Conservation (phyloP, 208 protist genomes). For the Leishmania arabica region DNA sequence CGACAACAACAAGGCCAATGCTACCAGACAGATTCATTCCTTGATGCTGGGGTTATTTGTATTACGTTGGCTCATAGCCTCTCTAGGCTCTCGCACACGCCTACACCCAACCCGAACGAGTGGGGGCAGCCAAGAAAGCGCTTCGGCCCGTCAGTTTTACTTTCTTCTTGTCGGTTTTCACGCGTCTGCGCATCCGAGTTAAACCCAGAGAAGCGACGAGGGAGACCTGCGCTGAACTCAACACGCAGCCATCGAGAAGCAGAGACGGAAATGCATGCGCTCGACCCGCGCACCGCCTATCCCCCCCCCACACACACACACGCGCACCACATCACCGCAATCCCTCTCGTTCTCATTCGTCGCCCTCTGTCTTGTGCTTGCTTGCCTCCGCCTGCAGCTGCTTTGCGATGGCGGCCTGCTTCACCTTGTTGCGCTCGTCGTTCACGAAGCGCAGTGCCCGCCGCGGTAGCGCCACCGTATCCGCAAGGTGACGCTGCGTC, state of each 20-base stretch:
- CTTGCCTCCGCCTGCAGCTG: conserved; percentile 31
- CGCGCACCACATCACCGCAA: conserved; percentile 2
- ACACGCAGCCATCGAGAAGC: not conserved
- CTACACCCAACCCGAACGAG: not conserved
- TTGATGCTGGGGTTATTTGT: not conserved
- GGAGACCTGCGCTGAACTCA: not conserved
- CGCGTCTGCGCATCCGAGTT: not conserved
- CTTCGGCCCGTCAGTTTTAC: not conserved
- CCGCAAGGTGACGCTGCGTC: conserved; percentile 45
- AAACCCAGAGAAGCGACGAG: conserved; percentile 20
- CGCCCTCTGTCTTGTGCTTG: conserved; percentile 4
- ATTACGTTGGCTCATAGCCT: not conserved
- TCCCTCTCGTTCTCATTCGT: conserved; percentile 1
- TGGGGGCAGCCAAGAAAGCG: not conserved
- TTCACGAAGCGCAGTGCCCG: conserved; percentile 80
- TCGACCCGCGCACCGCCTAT: not conserved
- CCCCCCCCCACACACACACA: not conserved
- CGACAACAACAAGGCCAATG: no score
- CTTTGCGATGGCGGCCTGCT: conserved; percentile 48
- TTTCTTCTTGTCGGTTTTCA: no score
- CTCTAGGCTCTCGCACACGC: not conserved
- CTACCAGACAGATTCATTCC: not conserved
- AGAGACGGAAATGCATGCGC: not conserved
- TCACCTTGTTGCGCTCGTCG: conserved; percentile 51
- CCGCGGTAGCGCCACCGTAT: conserved; percentile 52